These are phyloP conservation scores for Cyphellophora attinorum DNA, from an alignment of 2,329 filamentous ascomycete genomes.

Conservation along the genomic window DNA sequence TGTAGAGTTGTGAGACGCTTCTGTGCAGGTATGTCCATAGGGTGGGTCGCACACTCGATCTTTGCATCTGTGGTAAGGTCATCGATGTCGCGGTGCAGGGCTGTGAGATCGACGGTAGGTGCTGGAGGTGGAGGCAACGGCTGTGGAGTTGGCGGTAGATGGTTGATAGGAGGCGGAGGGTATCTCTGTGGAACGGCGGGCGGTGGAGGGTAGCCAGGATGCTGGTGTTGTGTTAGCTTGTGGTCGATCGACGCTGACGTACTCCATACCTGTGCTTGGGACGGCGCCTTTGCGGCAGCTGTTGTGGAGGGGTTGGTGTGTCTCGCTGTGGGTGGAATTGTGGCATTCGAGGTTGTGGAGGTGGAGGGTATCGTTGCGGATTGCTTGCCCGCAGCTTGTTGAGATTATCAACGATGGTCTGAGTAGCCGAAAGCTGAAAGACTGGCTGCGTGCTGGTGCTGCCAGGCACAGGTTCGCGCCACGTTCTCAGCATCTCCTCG, in stretches of 20 bases:
- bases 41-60: constrained; percentile 19
- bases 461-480: constrained; percentile 93
- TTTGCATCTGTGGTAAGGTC: constrained; percentile 19
- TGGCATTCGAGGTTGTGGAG: constrained; percentile 36
- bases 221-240: constrained; percentile 8
- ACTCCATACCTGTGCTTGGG: too few species aligned
- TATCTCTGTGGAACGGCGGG: not conserved
- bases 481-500: constrained; percentile 95
- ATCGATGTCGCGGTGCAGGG: constrained; percentile 63
- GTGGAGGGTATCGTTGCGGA: constrained; percentile 40
- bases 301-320: constrained; percentile 18
- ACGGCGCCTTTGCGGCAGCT: constrained; percentile 9
- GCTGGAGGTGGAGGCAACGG: constrained; percentile 4
- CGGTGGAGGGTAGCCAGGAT: constrained; percentile 4
- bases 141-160: constrained; percentile 5
- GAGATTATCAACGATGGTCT: constrained; percentile 86
- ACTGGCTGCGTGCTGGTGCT: constrained; percentile 89
- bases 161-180: constrained; percentile 5
- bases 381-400: constrained; percentile 64
- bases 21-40: constrained; percentile 15
- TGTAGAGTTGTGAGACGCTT: constrained; percentile 18
- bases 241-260: too few species aligned
- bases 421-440: constrained; percentile 76
- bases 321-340: constrained; percentile 40
- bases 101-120: constrained; percentile 46